Evolutionary conservation across 129 eudicot species (phyloP), one percentile per base, ranked within the genome.

Genomic region (Lactuca sativa): DNA sequence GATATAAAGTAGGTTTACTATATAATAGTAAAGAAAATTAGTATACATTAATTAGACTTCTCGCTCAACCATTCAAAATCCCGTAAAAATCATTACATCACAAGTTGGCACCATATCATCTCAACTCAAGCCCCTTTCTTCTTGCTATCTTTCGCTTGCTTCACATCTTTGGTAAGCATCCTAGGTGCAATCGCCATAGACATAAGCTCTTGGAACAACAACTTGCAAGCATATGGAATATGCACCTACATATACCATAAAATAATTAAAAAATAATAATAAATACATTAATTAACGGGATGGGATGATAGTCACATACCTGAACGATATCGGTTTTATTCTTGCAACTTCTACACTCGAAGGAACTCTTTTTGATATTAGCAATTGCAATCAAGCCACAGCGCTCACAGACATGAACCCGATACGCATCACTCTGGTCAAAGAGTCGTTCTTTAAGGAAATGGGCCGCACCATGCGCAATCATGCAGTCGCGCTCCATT

Each of bases 401-500:
- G 4, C 56, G 78, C 82, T 93, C 95, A 65, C 98, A 93, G 1
- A 89, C 97, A 56, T 93, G 98, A 37, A 93, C 89, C 73, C 98
- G 76, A 18, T 93, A 93, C 1, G 98, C 98, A 62, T 93, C 98
- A 60, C 98, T 93, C 44, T 89, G 98, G 81, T 93, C 98, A 56
- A 93, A 93, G 43, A 93, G 80, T 61, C 99, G 78, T 56, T 93
- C 99, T 72, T 93, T 93, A 32, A 93, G 90, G 56, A 93, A 93
- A 77, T 87, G 88, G 13, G 99, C 99, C 33, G 99, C 99, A 8
- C 99, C 99, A 72, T 93, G 97, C 0, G 99, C 99, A 80, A 93
- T 93, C 97, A 93, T 93, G 40, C 99, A 93, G 64, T 93, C 99
- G 7, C 99, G 79, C 47, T 93, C 99, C 99, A 93, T 93, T 64